Evolutionary conservation across 2,329 filamentous ascomycete species (phyloP), one percentile per base, ranked within the genome.

Genomic region (Aspergillus eucalypticola): DNA sequence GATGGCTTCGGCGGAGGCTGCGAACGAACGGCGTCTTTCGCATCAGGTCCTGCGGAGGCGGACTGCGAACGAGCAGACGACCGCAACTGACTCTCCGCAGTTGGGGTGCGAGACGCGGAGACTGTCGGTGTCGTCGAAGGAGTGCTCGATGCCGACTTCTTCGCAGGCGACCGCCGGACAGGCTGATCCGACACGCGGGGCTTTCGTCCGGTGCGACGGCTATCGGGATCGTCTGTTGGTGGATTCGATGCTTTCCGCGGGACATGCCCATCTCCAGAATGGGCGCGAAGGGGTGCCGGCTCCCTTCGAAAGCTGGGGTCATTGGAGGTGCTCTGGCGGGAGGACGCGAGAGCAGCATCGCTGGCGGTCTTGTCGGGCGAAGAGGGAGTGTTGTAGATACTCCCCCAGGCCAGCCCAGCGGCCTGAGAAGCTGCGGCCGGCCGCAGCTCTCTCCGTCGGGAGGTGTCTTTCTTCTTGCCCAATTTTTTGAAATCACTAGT

Each of bases 341-440:
- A 74, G 11, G 72, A 71, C 11, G 62, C 67, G 13, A 70, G 42
- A 3, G 71, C 68, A 8, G 70, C 68, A 57, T 73, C 71, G 49
- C 66, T 71, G 17, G 68, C 64, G 7, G 65, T 63, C 62, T 69
- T 72, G 8, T 71, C 68, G 6, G 67, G 65, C 23, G 66, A 69
- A 0, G 67, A 63, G 2, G 67, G 60, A 10, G 70, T 54, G 6
- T 66, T 69, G 29, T 72, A 70, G 17, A 73, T 69, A 68, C 77
- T 72, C 62, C 79, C 67, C 85, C 86, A 89, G n/a, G 86, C 86
- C 60, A 87, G 79, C 3, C 85, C 85, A 2, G 86, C 86, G 3
- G 86, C 86, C 67, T 84, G 86, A 17, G 86, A 84, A 19, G 86
- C 85, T 32, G 86, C 85, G 60, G 84, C 83, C 39, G 82, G 80